Percentiles rank a stretch among this genome's conserved stretches.
Evolutionary conservation across 2,329 filamentous ascomycete species (phyloP).

Genomic region (Cephalotrichum gorgonifer): DNA sequence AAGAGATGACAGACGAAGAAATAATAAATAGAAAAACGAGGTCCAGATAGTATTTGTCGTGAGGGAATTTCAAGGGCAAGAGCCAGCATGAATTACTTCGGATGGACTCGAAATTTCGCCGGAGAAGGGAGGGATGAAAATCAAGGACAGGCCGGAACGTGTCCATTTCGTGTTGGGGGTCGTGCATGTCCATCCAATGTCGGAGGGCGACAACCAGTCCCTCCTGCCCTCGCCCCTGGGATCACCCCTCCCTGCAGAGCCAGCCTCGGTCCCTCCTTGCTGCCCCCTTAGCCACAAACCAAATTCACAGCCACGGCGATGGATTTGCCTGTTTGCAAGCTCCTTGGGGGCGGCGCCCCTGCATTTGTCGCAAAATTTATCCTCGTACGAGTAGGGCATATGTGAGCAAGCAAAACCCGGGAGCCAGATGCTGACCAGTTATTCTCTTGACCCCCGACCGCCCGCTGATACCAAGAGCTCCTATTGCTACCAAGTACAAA

Average conservation of each 20-base stretch:
- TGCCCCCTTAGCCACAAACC: not conserved
- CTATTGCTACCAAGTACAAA: not conserved
- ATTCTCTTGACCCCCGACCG: no score
- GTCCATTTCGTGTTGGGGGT: slow-evolving; percentile 2
- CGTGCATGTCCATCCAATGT: no score
- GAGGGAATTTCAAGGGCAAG: no score
- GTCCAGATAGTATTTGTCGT: not conserved
- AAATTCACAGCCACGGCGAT: not conserved
- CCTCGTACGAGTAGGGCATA: not conserved
- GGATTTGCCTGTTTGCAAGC: not conserved
- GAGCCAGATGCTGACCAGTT: no score
- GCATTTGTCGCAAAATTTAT: no score
- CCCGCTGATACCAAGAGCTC: no score
- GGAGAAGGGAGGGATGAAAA: not conserved
- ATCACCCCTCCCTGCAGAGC: not conserved
- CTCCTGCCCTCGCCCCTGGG: no score
- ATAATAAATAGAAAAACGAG: not conserved
- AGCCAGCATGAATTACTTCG: no score
- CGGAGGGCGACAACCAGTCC: no score
- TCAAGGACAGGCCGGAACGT: not conserved
- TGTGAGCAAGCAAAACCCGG: not conserved
- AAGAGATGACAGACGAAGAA: not conserved
- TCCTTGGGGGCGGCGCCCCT: not conserved
- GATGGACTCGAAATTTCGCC: not conserved
- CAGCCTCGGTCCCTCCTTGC: no score